Conservation (phyloP, 768 basidiomycete species). For the Sarcomyxa edulis region DNA sequence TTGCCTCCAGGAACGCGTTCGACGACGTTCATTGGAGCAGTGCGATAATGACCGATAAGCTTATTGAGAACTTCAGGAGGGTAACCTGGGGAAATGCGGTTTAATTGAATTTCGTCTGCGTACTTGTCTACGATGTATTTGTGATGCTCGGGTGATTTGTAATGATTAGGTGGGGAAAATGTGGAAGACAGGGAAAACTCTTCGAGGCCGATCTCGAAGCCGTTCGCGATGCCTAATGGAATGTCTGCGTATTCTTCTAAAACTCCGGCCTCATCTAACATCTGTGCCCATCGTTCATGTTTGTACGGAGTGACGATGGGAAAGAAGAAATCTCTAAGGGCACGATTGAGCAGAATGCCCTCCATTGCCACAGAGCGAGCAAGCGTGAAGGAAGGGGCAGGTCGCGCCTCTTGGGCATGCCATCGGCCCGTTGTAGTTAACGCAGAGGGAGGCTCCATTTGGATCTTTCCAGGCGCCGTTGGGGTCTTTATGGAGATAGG, state of each 20-base stretch:
- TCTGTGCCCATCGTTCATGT: slow-evolving; percentile 9
- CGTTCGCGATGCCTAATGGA: slow-evolving; percentile 11
- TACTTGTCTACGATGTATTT: too few species aligned
- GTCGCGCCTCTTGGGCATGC: background rate
- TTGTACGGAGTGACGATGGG: slow-evolving; percentile 14
- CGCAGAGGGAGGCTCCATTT: too few species aligned
- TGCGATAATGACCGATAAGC: too few species aligned
- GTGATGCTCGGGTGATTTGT: too few species aligned
- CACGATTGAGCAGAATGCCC: slow-evolving; percentile 8
- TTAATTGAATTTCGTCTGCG: too few species aligned
- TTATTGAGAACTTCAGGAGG: too few species aligned
- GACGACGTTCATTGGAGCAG: too few species aligned
- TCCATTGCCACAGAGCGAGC: slow-evolving; percentile 11
- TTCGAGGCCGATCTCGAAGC: slow-evolving; percentile 11
- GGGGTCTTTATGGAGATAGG: too few species aligned
- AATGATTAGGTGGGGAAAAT: slow-evolving; percentile 2
- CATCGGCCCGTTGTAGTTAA: background rate
- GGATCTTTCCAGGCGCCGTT: too few species aligned
- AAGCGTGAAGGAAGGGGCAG: slow-evolving; percentile 8
- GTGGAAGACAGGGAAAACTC: background rate
- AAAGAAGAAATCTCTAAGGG: slow-evolving; percentile 3
- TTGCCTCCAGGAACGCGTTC: too few species aligned
- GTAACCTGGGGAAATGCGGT: too few species aligned
- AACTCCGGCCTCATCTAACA: slow-evolving; percentile 3
- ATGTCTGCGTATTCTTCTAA: slow-evolving; percentile 11